These are phyloP conservation scores for Aeschynomene evenia DNA, from an alignment of 306 rosid species.

Conservation along the genomic window DNA sequence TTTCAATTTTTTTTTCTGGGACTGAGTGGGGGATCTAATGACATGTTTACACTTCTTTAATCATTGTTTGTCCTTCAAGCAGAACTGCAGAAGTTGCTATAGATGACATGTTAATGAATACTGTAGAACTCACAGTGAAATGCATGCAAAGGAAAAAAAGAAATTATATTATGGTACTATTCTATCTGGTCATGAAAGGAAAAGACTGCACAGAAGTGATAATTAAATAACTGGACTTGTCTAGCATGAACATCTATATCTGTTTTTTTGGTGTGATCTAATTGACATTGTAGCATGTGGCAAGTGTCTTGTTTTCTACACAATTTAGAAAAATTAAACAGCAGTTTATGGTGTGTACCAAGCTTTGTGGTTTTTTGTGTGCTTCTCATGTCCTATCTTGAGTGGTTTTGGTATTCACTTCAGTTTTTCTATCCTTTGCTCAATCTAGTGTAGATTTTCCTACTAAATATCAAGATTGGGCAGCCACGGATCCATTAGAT, in stretches of 20 bases:
- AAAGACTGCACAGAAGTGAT: conserved; percentile 12
- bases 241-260: not conserved
- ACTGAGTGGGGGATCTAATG: not conserved
- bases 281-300: conserved; percentile 11
- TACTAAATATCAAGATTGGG: conserved; percentile 76
- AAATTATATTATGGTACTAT: not conserved
- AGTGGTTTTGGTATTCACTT: conserved; percentile 35
- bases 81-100: not conserved
- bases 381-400: conserved; percentile 13
- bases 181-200: conserved; percentile 23
- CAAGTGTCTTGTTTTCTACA: not conserved
- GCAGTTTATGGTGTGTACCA: conserved; percentile 12
- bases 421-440: conserved; percentile 33
- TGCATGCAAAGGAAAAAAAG: not conserved
- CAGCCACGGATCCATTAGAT: conserved; percentile 74
- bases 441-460: conserved; percentile 95
- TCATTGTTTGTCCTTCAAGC: conserved; percentile 10
- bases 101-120: conserved; percentile 7
- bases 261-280: conserved; percentile 2
- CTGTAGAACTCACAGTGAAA: not conserved
- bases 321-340: not conserved
- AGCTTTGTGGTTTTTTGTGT: conserved; percentile 14
- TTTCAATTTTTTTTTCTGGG: not conserved
- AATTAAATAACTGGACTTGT: conserved; percentile 20
- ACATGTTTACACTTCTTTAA: not conserved